A percentile compares a stretch with the other conserved stretches of the same genome.
phyloP scores from a whole-genome alignment of 441 rosid species.

The Bruguiera hainesii region DNA sequence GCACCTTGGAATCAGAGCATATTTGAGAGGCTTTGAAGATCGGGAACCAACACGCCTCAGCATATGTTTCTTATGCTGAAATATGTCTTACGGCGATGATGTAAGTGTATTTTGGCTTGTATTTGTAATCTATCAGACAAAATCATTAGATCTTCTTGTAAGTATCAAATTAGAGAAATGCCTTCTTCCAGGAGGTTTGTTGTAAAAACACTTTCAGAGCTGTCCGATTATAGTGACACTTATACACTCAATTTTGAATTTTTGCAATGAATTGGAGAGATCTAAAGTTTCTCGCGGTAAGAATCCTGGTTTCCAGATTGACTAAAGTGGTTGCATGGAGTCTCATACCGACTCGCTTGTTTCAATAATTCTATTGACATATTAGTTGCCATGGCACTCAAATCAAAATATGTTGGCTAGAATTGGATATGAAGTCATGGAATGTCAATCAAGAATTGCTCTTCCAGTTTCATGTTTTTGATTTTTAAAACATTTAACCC shows the following conservation, averaged over 20 bases:
- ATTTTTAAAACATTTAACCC: too few relatives aligned
- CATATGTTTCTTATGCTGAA: slow-evolving; percentile 45
- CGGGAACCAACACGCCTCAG: slow-evolving; percentile 47
- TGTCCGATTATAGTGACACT: slow-evolving; percentile 3
- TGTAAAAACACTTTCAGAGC: slow-evolving; percentile 19
- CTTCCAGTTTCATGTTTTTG: too few relatives aligned
- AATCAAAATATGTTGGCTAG: too few relatives aligned
- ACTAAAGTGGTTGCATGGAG: not conserved
- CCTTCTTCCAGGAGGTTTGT: slow-evolving; percentile 5
- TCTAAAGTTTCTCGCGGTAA: not conserved
- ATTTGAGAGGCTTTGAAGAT: slow-evolving; percentile 68
- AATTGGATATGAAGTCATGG: too few relatives aligned
- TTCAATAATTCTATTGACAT: too few relatives aligned
- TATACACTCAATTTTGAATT: slow-evolving; percentile 8
- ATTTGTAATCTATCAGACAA: slow-evolving; percentile 20
- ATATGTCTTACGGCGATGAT: slow-evolving; percentile 9
- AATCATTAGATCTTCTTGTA: slow-evolving; percentile 22
- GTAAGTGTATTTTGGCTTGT: slow-evolving; percentile 14
- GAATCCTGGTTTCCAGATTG: too few relatives aligned
- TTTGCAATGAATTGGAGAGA: not conserved
- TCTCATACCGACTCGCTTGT: not conserved
- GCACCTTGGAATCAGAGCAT: slow-evolving; percentile 67
- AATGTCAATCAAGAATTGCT: too few relatives aligned
- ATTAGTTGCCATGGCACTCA: too few relatives aligned
- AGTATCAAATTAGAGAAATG: slow-evolving; percentile 17